Percentiles rank a stretch among this genome's conserved stretches.
Evolutionary conservation across 176 grass and related monocot species (phyloP).

Genomic region (Phoenix dactylifera): DNA sequence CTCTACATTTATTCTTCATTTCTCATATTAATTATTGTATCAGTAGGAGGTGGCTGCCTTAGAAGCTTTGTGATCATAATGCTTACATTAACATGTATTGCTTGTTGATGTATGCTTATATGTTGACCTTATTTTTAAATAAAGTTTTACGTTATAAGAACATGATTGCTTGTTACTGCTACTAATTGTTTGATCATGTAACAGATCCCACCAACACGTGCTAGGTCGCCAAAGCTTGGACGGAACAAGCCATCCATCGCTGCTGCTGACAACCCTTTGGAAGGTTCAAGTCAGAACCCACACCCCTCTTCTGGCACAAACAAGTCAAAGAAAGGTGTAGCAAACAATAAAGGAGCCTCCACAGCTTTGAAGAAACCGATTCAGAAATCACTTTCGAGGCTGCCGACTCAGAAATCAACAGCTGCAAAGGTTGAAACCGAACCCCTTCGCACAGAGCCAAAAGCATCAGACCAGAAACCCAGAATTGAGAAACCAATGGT

Average conservation of each 20-base stretch:
- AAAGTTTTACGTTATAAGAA: too few relatives aligned
- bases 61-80: too few relatives aligned
- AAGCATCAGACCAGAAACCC: conserved; percentile 28
- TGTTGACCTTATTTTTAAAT: too few relatives aligned
- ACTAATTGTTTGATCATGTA: conserved; percentile 2
- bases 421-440: conserved; percentile 28
- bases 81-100: too few relatives aligned
- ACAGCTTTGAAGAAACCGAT: conserved; percentile 36
- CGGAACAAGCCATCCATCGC: conserved; percentile 49
- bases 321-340: conserved; percentile 26
- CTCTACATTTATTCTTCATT: not conserved
- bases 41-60: too few relatives aligned
- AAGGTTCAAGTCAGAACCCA: conserved; percentile 56
- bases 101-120: too few relatives aligned
- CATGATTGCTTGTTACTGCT: not conserved
- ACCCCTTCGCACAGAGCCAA: conserved; percentile 24
- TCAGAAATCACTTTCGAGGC: conserved; percentile 38
- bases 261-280: conserved; percentile 30
- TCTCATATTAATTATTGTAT: too few relatives aligned
- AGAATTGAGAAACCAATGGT: conserved; percentile 49
- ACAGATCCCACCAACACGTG: conserved; percentile 88
- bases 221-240: conserved; percentile 89
- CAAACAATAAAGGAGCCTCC: conserved; percentile 25
- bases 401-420: conserved; percentile 17
- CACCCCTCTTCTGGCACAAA: conserved; percentile 20